Evolutionary conservation across 768 basidiomycete genomes (phyloP), one percentile per base, ranked within the genome.

Genomic region (Chalciporus piperatus): DNA sequence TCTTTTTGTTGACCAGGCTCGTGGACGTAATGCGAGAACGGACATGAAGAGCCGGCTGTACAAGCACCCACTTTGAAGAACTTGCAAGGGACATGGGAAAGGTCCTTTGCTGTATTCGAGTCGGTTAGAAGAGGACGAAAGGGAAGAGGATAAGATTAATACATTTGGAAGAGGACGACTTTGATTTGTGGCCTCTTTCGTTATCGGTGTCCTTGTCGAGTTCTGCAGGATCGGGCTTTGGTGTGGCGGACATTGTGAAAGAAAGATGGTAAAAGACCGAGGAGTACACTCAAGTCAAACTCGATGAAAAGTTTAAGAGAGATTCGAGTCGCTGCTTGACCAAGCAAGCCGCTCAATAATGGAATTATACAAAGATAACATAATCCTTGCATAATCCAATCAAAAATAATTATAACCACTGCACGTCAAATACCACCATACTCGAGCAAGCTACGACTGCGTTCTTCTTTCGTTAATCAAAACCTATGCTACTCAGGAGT

Each of bases 41-140:
- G 92, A 69, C 96, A 98, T 3, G 89, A 87, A 3, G 90, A 75
- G 30, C 95, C 95, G 10, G 95, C 95, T 4, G 94, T 96, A 71
- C 95, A 98, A 12, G 85, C 87, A 30, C 94, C 92, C 57, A 91
- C 88, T 65, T 89, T 91, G 83, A 85, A 97, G 81, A 98, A 98
- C 74, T 96, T 91, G 76, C 96, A 98, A 2, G 95, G 95, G 13
- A 98, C 96, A 77, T 97, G 94, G 3, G 90, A 91, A 49, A 98
- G 80, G 67, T 93, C 91, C 69, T 92, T 92, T 45, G 85, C 87
- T 87, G 66, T n/a, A 19, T 11, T 44, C 6, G 0, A 6, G 7
- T 6, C 16, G 28, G 53, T 50, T 1, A 53, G 51, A 44, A 41
- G 30, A 0, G 33, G 27, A 1, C 32, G n/a, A 14, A 32, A 2